Percentiles rank a stretch among this genome's conserved stretches.
These are phyloP conservation scores for Fusarium lyarnte DNA, from an alignment of 2,329 filamentous ascomycete species.

Conservation along the genomic window DNA sequence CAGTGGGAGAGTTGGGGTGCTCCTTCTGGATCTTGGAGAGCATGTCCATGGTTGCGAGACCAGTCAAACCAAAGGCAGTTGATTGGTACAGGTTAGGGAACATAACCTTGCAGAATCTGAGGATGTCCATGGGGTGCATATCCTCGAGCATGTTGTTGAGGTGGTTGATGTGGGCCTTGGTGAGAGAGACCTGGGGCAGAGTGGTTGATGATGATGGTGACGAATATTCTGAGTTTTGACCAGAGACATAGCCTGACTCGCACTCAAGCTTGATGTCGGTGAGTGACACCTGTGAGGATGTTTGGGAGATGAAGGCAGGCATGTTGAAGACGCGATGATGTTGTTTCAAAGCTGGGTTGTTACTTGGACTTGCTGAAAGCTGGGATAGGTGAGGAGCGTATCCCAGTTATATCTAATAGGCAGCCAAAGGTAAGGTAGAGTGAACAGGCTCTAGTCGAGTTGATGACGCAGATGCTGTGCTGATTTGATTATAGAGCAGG, in stretches of 20 bases:
- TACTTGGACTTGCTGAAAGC: constrained; percentile 37
- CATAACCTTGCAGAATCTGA: constrained; percentile 90
- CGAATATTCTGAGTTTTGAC: constrained; percentile 52
- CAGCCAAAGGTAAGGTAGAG: constrained; percentile 14
- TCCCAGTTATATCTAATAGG: constrained; percentile 34
- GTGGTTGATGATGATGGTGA: constrained; percentile 47
- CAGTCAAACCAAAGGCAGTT: constrained; percentile 83
- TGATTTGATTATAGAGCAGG: constrained; percentile 34
- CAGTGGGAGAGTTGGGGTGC: constrained; percentile 66
- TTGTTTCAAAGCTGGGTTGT: constrained; percentile 14
- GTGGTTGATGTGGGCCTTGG: constrained; percentile 86
- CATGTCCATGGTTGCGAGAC: constrained; percentile 86
- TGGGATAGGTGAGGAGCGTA: constrained; percentile 19
- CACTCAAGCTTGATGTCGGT: constrained; percentile 57
- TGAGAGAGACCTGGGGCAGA: constrained; percentile 84
- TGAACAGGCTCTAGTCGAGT: constrained; percentile 14
- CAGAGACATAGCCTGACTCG: constrained; percentile 88
- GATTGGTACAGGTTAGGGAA: constrained; percentile 91
- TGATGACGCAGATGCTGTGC: constrained; percentile 41
- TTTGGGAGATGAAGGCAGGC: constrained; percentile 50
- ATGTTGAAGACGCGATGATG: constrained; percentile 44
- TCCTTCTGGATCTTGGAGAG: constrained; percentile 76
- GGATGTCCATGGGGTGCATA: constrained; percentile 88
- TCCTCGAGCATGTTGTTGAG: constrained; percentile 89
- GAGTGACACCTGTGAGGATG: constrained; percentile 53